These are phyloP conservation scores for Heliosperma pusillum DNA, from an alignment of 148 eudicot genomes.

Conservation along the genomic window DNA sequence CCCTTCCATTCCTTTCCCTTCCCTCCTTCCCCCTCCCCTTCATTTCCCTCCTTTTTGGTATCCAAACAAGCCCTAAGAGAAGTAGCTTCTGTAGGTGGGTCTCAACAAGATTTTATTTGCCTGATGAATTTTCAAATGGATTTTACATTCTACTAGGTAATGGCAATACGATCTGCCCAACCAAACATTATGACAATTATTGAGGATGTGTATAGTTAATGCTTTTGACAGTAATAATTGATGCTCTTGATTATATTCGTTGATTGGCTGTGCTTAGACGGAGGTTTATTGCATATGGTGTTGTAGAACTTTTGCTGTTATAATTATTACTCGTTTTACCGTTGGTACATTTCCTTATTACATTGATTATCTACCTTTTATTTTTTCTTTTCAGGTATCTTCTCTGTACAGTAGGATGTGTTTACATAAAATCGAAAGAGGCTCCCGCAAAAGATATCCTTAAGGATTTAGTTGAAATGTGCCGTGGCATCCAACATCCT, in stretches of 20 bases:
- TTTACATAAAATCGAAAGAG: constrained; percentile 93
- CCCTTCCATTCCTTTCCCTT: no score
- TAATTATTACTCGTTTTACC: neutral
- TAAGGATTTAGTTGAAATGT: constrained; percentile 97
- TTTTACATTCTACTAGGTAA: neutral
- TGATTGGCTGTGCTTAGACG: constrained; percentile 2
- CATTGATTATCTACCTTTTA: neutral
- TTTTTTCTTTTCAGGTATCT: constrained; percentile 61
- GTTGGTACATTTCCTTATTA: neutral
- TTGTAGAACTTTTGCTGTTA: neutral
- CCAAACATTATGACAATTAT: no score
- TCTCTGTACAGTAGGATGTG: constrained; percentile 94
- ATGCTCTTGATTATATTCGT: no score
- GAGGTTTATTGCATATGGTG: neutral
- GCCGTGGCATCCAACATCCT: constrained; percentile 98
- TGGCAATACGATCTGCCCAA: neutral
- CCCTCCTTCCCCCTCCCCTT: no score
- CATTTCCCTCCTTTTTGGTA: no score
- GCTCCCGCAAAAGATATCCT: constrained; percentile 97
- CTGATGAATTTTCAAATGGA: neutral
- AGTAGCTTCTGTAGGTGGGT: neutral
- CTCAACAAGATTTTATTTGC: neutral
- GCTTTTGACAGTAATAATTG: no score
- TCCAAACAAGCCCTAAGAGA: no score
- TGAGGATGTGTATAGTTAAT: no score